These are phyloP conservation scores for Elaeagnus macrophylla DNA, from an alignment of 306 rosid genomes.

Conservation along the genomic window DNA sequence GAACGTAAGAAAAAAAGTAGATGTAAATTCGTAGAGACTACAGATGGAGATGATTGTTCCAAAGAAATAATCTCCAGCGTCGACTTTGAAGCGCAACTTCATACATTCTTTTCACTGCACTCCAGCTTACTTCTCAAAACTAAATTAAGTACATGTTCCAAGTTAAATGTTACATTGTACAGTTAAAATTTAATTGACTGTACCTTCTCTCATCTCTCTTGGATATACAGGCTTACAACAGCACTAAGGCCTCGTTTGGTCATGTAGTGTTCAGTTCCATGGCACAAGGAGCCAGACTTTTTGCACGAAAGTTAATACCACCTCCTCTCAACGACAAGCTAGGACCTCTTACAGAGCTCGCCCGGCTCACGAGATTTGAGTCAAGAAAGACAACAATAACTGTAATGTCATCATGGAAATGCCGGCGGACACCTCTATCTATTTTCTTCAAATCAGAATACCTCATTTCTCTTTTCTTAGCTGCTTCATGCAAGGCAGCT, in stretches of 20 bases:
- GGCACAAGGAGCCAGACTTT: conserved; percentile 33
- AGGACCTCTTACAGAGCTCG: conserved; percentile 50
- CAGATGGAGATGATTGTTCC: too few species aligned
- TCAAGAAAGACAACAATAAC: conserved; percentile 71
- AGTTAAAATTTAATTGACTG: conserved; percentile 21
- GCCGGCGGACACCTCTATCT: conserved; percentile 83
- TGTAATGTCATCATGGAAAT: conserved; percentile 85
- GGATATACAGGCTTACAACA: conserved; percentile 23
- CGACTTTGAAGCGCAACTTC: too few species aligned
- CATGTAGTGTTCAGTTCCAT: conserved; percentile 24
- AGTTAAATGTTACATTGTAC: conserved; percentile 35
- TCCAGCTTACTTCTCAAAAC: conserved; percentile 18
- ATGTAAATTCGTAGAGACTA: too few species aligned
- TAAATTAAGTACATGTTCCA: conserved; percentile 32
- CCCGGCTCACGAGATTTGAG: conserved; percentile 68
- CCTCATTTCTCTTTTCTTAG: conserved; percentile 89
- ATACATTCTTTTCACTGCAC: too few species aligned
- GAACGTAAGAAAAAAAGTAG: neutral
- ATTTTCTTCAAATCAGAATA: conserved; percentile 82
- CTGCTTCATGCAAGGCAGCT: conserved; percentile 78
- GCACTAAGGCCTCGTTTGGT: conserved; percentile 14
- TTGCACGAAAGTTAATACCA: conserved; percentile 41
- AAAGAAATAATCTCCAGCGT: too few species aligned
- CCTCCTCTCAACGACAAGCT: conserved; percentile 56
- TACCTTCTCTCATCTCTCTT: conserved; percentile 15